Evolutionary conservation across 148 eudicot species (phyloP).

Genomic region (Fagopyrum homotropicum): DNA sequence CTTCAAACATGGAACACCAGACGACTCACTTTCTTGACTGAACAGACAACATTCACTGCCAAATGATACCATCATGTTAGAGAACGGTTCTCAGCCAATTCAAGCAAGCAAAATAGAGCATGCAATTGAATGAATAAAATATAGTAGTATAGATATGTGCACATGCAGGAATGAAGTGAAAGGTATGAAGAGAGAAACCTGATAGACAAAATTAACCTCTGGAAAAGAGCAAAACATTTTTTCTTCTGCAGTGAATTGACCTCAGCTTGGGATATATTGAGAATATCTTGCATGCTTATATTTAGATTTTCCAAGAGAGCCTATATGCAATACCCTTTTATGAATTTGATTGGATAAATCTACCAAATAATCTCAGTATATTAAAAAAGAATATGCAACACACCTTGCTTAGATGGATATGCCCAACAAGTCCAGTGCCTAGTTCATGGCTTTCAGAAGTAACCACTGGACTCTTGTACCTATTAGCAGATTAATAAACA

Average conservation of each 20-base stretch:
- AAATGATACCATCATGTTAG: background rate
- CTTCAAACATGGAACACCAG: conserved; percentile 65
- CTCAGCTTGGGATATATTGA: conserved; percentile 53
- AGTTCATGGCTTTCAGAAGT: conserved; percentile 40
- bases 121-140: background rate
- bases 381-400: background rate
- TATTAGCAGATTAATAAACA: conserved; percentile 19
- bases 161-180: background rate
- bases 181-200: conserved; percentile 35
- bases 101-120: background rate
- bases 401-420: conserved; percentile 86
- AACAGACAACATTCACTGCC: conserved; percentile 78
- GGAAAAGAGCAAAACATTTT: conserved; percentile 61
- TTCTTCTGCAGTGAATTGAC: conserved; percentile 46
- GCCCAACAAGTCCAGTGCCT: conserved; percentile 71
- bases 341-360: background rate
- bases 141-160: background rate
- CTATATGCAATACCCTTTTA: conserved; percentile 26
- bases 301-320: conserved; percentile 35
- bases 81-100: background rate
- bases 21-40: conserved; percentile 31
- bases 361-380: background rate
- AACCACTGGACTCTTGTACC: conserved; percentile 47
- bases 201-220: conserved; percentile 44
- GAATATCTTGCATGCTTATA: conserved; percentile 44